phyloP scores from a whole-genome alignment of 2,329 filamentous ascomycete genomes.

The Tricladium varicosporioides region DNA sequence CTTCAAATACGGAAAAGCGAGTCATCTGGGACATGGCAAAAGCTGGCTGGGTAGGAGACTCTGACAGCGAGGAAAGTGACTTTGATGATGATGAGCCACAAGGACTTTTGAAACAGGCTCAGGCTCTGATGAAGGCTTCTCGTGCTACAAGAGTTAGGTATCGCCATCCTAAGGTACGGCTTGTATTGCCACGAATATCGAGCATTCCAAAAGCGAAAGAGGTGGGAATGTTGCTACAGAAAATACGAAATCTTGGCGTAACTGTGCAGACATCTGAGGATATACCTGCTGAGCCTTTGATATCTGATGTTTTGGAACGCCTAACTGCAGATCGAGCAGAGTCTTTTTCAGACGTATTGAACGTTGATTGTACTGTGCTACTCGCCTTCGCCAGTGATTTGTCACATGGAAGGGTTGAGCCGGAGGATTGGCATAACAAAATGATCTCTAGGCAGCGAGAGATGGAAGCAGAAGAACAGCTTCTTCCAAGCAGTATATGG shows the following conservation, averaged over 20 bases:
- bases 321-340: constrained; percentile 40
- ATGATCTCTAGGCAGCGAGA: constrained; percentile 51
- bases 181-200: constrained; percentile 60
- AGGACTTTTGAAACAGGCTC: constrained; percentile 58
- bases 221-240: constrained; percentile 54
- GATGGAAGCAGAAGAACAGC: constrained; percentile 56
- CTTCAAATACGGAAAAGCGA: constrained; percentile 60
- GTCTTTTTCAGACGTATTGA: constrained; percentile 43
- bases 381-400: constrained; percentile 68
- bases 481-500: constrained; percentile 60
- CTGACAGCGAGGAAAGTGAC: constrained; percentile 41
- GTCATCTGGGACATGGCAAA: constrained; percentile 68
- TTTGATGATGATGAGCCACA: constrained; percentile 46
- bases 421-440: constrained; percentile 33
- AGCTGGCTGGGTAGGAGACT: constrained; percentile 56
- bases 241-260: constrained; percentile 49
- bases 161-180: constrained; percentile 54
- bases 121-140: constrained; percentile 56
- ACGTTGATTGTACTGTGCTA: constrained; percentile 63
- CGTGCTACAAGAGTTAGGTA: constrained; percentile 56
- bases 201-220: constrained; percentile 45
- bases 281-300: constrained; percentile 18
- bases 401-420: constrained; percentile 34
- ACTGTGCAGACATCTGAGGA: constrained; percentile 31
- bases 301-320: constrained; percentile 25